Evolutionary conservation across 495 filamentous ascomycete genomes (phyloP).

Genomic region (Pyrenula massariospora): DNA sequence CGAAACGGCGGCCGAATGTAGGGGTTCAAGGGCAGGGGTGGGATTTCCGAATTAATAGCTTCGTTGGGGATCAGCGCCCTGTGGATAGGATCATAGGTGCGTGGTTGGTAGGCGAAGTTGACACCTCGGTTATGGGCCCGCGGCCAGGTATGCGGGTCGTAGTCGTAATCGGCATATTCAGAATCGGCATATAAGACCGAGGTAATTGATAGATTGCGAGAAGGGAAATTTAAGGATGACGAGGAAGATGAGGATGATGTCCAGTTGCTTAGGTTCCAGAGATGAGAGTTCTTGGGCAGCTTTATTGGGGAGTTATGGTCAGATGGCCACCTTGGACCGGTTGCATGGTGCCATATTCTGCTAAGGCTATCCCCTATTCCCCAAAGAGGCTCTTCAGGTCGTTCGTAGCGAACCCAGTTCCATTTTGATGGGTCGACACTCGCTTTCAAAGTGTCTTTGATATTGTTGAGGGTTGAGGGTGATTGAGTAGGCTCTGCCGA

Average conservation of each 20-base stretch:
- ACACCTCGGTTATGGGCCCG: too few relatives aligned
- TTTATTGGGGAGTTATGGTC: neutral
- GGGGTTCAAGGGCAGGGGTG: neutral
- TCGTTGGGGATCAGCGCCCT: too few relatives aligned
- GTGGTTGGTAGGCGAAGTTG: too few relatives aligned
- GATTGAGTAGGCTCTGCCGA: neutral
- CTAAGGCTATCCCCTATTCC: neutral
- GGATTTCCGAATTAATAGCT: too few relatives aligned
- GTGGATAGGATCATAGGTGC: too few relatives aligned
- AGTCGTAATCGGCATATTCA: neutral
- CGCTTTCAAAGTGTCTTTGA: constrained; percentile 1
- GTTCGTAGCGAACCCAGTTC: constrained; percentile 1
- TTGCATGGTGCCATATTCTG: neutral
- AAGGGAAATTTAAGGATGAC: neutral
- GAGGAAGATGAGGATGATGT: neutral
- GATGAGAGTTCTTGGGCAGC: too few relatives aligned
- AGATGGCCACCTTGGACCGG: neutral
- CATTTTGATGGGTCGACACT: neutral
- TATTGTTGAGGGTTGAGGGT: neutral
- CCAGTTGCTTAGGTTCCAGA: neutral
- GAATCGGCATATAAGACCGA: neutral
- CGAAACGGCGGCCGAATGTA: neutral
- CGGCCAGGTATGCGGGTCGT: neutral
- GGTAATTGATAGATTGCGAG: neutral
- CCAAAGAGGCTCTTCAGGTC: neutral